Conservation (phyloP, 192 early-diverging fungal genomes). For the Entomortierella chlamydospora region DNA sequence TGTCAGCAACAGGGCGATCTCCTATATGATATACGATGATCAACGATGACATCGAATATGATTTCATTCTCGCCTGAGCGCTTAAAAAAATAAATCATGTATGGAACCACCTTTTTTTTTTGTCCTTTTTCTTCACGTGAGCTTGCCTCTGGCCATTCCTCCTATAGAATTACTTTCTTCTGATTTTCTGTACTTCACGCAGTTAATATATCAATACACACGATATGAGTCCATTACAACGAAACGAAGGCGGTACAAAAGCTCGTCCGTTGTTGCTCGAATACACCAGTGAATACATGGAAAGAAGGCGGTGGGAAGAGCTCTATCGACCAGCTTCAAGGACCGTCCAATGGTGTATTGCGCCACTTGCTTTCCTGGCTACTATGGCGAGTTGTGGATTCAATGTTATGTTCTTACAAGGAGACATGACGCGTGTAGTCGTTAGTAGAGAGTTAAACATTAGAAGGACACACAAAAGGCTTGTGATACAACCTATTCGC, state of each 20-base stretch:
- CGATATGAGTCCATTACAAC: constrained; percentile 6
- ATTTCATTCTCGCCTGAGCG: too few relatives aligned
- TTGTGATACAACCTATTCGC: too few relatives aligned
- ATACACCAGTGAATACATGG: constrained; percentile 35
- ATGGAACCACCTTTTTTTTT: not conserved
- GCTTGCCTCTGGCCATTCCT: not conserved
- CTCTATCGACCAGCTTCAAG: constrained; percentile 32
- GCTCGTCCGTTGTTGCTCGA: constrained; percentile 34
- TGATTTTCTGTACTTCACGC: not conserved
- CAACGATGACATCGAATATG: too few relatives aligned
- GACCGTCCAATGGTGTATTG: constrained; percentile 41
- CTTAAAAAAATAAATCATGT: too few relatives aligned
- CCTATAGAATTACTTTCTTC: too few relatives aligned
- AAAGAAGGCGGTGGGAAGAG: constrained; percentile 37
- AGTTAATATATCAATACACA: not conserved
- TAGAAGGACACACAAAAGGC: too few relatives aligned
- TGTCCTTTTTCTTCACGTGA: not conserved
- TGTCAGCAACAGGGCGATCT: not conserved
- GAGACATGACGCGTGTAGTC: too few relatives aligned
- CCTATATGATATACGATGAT: not conserved
- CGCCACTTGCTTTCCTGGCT: constrained; percentile 33
- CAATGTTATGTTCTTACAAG: not conserved
- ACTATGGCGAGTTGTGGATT: constrained; percentile 34
- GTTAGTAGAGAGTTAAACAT: not conserved
- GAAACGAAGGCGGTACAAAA: constrained; percentile 1